phyloP scores from a whole-genome alignment of 2,329 filamentous ascomycete genomes.

The Emericellopsis cladophorae region DNA sequence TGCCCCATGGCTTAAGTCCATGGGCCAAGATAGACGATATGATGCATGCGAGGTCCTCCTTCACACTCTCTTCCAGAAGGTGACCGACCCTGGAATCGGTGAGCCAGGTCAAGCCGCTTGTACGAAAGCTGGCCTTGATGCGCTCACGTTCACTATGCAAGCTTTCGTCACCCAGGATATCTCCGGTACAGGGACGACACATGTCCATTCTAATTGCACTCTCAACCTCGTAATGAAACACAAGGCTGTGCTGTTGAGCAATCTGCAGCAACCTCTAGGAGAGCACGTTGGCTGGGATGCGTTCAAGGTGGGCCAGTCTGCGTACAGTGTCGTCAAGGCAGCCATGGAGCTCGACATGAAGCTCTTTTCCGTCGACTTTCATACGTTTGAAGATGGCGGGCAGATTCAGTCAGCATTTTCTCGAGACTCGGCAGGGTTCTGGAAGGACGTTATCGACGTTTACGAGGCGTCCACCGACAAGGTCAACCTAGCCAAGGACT shows the following conservation, averaged over 20 bases:
- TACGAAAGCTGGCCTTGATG: constrained; percentile 50
- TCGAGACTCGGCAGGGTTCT: constrained; percentile 45
- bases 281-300: constrained; percentile 22
- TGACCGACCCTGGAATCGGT: constrained; percentile 41
- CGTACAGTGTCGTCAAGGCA: constrained; percentile 35
- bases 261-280: constrained; percentile 13
- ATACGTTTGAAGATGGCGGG: constrained; percentile 40
- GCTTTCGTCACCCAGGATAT: constrained; percentile 37
- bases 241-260: constrained; percentile 41
- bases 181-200: constrained; percentile 35
- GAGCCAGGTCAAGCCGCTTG: constrained; percentile 47
- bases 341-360: constrained; percentile 35
- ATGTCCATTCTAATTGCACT: constrained; percentile 51
- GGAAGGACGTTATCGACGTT: constrained; percentile 40
- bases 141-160: constrained; percentile 41
- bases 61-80: constrained; percentile 57
- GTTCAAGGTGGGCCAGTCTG: constrained; percentile 28
- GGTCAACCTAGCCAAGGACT: constrained; percentile 59
- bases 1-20: constrained; percentile 61
- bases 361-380: constrained; percentile 28
- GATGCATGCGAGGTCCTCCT: constrained; percentile 72
- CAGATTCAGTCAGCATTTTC: constrained; percentile 54
- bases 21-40: constrained; percentile 62
- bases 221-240: constrained; percentile 54
- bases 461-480: constrained; percentile 68